Percentiles rank a stretch among this genome's conserved stretches.
phyloP scores from a whole-genome alignment of 176 grass and related monocot genomes.

The Aegilops umbellulata region DNA sequence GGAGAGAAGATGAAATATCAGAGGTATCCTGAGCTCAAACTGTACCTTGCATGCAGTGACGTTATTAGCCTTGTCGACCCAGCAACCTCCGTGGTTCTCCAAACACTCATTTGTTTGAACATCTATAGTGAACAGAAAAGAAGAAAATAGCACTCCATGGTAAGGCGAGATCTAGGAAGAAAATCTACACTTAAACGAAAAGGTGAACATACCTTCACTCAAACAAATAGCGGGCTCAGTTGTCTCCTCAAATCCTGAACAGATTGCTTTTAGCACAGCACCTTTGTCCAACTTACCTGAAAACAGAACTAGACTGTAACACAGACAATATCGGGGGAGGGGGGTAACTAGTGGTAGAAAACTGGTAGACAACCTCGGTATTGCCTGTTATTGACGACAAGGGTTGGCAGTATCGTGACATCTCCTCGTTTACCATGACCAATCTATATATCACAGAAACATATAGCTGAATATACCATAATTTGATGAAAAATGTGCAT shows the following conservation, averaged over 20 bases:
- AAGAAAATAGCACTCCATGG: not conserved
- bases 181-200: constrained; percentile 8
- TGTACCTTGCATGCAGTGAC: constrained; percentile 86
- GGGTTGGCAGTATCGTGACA: constrained; percentile 88
- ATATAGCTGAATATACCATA: constrained; percentile 24
- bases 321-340: constrained; percentile 24
- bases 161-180: constrained; percentile 29
- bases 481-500: constrained; percentile 3
- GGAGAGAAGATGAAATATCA: constrained; percentile 11
- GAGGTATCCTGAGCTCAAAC: not conserved
- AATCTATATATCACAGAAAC: constrained; percentile 52
- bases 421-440: constrained; percentile 75
- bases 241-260: constrained; percentile 89
- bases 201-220: constrained; percentile 54
- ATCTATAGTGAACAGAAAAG: constrained; percentile 46
- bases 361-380: constrained; percentile 63
- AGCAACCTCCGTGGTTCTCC: constrained; percentile 94
- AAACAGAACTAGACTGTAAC: constrained; percentile 18
- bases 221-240: constrained; percentile 83
- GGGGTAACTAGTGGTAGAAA: constrained; percentile 19
- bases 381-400: constrained; percentile 87
- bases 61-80: constrained; percentile 60
- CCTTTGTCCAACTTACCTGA: constrained; percentile 89
- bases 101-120: constrained; percentile 96
- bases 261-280: constrained; percentile 86